Percentiles rank a stretch among this genome's conserved stretches.
Conservation (phyloP, 805 yeast genomes). For the Zygoascus bituminiphila region DNA sequence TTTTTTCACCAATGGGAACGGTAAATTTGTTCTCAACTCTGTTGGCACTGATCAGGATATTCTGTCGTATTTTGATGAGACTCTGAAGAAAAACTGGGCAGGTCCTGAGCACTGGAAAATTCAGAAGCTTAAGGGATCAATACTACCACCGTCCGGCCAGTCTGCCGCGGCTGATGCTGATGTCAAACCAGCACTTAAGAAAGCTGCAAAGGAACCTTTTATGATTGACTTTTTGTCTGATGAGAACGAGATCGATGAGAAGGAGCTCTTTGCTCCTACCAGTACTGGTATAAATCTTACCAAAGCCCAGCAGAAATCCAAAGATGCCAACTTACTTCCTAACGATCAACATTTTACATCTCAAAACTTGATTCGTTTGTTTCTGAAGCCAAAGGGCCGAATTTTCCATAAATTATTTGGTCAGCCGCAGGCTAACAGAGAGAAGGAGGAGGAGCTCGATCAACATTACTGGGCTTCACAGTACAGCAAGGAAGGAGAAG, state of each 20-base stretch:
- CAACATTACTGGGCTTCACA: slow-evolving; percentile 34
- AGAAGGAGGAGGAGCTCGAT: slow-evolving; percentile 63
- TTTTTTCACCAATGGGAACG: not conserved
- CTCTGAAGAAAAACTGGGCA: slow-evolving; percentile 68
- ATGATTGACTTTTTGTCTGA: slow-evolving; percentile 38
- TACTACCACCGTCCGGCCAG: not conserved
- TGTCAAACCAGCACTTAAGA: slow-evolving; percentile 2
- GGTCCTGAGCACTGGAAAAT: slow-evolving; percentile 95
- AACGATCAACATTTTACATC: slow-evolving; percentile 69
- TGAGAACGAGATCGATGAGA: slow-evolving; percentile 33
- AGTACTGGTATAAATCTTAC: slow-evolving; percentile 35
- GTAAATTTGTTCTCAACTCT: not conserved
- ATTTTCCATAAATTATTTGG: slow-evolving; percentile 2
- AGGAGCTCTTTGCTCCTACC: slow-evolving; percentile 33
- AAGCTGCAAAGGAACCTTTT: slow-evolving; percentile 26
- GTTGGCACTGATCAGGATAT: slow-evolving; percentile 38
- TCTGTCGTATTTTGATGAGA: slow-evolving; percentile 74
- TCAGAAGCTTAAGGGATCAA: slow-evolving; percentile 38
- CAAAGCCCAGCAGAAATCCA: slow-evolving; percentile 34
- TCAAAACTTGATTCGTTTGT: slow-evolving; percentile 54
- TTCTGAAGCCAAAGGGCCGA: slow-evolving; percentile 49
- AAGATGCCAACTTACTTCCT: slow-evolving; percentile 49
- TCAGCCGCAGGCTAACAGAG: slow-evolving; percentile 9
- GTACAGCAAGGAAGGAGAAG: slow-evolving; percentile 20
- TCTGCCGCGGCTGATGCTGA: not conserved